Percentiles rank a stretch among this genome's conserved stretches.
Conservation (phyloP, 148 eudicot species). For the Suaeda aralocaspica region DNA sequence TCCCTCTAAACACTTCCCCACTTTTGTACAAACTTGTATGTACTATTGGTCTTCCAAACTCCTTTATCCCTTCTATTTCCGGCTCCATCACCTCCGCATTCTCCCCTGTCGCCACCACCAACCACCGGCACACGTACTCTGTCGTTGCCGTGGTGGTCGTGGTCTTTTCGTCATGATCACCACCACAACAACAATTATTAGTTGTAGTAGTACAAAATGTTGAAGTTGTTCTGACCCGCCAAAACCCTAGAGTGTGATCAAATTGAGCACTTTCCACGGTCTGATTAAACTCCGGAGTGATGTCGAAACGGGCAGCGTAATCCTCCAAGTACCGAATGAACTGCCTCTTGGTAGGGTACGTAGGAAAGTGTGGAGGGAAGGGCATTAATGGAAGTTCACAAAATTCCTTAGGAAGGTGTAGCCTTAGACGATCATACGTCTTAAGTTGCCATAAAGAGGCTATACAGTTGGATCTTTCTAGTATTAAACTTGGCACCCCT, state of each 20-base stretch:
- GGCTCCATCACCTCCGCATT: conserved; percentile 80
- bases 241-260: conserved; percentile 44
- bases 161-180: conserved; percentile 14
- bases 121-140: conserved; percentile 55
- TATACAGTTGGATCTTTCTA: conserved; percentile 56
- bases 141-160: not conserved
- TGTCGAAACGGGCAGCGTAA: conserved; percentile 43
- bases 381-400: conserved; percentile 64
- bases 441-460: conserved; percentile 66
- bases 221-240: conserved; percentile 41
- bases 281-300: conserved; percentile 39
- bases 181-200: not conserved
- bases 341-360: conserved; percentile 57
- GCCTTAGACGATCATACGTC: conserved; percentile 61
- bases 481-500: conserved; percentile 45
- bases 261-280: conserved; percentile 45
- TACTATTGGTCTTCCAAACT: conserved; percentile 42
- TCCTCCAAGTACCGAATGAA: conserved; percentile 48
- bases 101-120: conserved; percentile 90
- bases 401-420: conserved; percentile 64
- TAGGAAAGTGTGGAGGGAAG: conserved; percentile 54
- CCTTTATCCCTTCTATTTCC: conserved; percentile 50
- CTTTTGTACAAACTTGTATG: conserved; percentile 69
- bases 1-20: conserved; percentile 53
- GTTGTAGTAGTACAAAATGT: not conserved